Conservation (phyloP, 768 basidiomycete genomes). For the Gelatoporia subvermispora region DNA sequence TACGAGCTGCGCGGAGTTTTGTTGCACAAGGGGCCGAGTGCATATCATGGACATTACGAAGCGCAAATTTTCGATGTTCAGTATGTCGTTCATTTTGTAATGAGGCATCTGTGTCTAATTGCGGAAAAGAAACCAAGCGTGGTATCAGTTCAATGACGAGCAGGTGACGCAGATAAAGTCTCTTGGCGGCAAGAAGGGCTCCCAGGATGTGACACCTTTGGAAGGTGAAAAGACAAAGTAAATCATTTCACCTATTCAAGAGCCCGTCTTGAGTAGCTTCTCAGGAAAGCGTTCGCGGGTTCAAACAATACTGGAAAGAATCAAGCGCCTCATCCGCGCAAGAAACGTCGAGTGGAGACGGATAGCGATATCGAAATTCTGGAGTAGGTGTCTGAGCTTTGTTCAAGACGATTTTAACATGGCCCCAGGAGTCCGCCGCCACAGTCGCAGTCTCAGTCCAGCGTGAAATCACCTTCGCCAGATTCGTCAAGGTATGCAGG, state of each 20-base stretch:
- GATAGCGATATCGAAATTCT: conserved; percentile 21
- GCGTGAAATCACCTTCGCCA: neutral
- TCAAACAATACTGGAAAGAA: neutral
- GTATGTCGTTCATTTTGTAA: conserved; percentile 35
- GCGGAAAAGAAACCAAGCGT: conserved; percentile 52
- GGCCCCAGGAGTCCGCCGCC: neutral
- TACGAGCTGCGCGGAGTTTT: conserved; percentile 86
- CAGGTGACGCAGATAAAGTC: conserved; percentile 59
- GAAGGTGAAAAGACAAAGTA: neutral
- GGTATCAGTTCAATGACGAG: conserved; percentile 96
- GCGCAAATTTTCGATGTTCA: conserved; percentile 72
- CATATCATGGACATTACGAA: conserved; percentile 88
- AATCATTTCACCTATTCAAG: neutral
- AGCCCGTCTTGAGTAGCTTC: neutral
- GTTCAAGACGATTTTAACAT: neutral
- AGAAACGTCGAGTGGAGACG: conserved; percentile 41
- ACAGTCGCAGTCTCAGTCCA: neutral
- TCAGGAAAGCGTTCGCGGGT: neutral
- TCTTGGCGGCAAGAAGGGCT: conserved; percentile 41
- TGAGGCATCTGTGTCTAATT: neutral
- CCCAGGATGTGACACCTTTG: conserved; percentile 3
- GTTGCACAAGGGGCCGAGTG: conserved; percentile 87
- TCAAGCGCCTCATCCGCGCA: conserved; percentile 17
- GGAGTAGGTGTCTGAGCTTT: conserved; percentile 9
- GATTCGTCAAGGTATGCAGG: conserved; percentile 8